phyloP scores from a whole-genome alignment of 2,329 filamentous ascomycete genomes.

The Leptodontidium sp. region DNA sequence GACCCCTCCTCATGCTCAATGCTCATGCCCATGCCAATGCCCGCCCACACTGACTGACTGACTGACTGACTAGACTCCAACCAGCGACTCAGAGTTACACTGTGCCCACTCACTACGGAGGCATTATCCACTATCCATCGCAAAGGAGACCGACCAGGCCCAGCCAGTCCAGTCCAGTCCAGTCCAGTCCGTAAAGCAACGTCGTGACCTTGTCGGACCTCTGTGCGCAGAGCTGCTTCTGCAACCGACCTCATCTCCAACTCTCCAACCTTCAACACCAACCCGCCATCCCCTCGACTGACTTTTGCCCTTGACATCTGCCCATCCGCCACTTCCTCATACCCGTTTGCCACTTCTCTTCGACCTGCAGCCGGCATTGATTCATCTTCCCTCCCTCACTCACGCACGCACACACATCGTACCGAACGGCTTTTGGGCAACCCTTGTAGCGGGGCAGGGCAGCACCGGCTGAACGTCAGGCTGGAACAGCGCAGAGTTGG shows the following conservation, averaged over 20 bases:
- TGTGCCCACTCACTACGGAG: neutral
- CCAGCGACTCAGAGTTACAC: conserved; percentile 15
- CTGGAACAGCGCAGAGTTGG: conserved; percentile 36
- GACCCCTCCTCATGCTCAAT: conserved; percentile 13
- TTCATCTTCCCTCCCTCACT: neutral
- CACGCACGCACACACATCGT: neutral
- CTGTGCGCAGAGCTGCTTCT: conserved; percentile 24
- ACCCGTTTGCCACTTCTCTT: conserved; percentile 12
- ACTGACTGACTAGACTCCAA: conserved; percentile 17
- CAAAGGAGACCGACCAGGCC: conserved; percentile 17
- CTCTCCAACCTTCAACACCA: neutral
- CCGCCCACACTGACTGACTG: conserved; percentile 14
- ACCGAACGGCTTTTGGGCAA: conserved; percentile 20
- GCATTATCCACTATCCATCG: neutral
- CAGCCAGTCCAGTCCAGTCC: conserved; percentile 12
- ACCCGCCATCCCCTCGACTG: neutral
- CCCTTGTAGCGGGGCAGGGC: conserved; percentile 42
- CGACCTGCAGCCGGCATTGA: conserved; percentile 9
- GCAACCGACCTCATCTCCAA: conserved; percentile 24
- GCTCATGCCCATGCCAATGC: neutral
- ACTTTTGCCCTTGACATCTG: conserved; percentile 3
- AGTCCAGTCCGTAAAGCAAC: conserved; percentile 28
- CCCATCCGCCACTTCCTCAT: neutral
- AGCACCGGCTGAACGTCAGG: conserved; percentile 31
- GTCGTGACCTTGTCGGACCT: conserved; percentile 26